Conservation (phyloP, 140 eudicot species). For the Cichorium intybus region DNA sequence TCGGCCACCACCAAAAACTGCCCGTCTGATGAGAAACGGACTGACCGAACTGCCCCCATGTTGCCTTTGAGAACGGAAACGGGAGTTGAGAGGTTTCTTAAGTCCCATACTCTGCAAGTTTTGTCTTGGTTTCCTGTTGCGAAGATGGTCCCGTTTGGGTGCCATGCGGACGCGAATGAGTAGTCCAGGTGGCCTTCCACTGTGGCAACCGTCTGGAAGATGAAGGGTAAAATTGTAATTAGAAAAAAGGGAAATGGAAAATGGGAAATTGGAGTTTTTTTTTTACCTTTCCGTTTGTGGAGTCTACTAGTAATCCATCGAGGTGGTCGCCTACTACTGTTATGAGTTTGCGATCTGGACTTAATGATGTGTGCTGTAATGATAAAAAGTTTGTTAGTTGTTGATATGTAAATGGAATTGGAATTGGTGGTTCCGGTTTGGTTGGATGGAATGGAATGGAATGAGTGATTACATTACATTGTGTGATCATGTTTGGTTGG, state of each 20-base stretch:
- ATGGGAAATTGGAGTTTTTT: too few species aligned
- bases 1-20: constrained; percentile 72
- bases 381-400: neutral
- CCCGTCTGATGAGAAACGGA: constrained; percentile 80
- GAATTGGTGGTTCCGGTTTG: too few species aligned
- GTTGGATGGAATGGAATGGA: too few species aligned
- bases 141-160: constrained; percentile 61
- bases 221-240: neutral
- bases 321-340: constrained; percentile 76
- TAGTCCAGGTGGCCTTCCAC: constrained; percentile 80
- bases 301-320: constrained; percentile 79
- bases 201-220: constrained; percentile 55
- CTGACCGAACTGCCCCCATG: constrained; percentile 72
- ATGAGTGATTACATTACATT: too few species aligned
- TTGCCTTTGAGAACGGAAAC: constrained; percentile 63
- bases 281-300: constrained; percentile 69
- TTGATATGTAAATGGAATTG: too few species aligned
- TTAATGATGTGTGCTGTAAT: constrained; percentile 85
- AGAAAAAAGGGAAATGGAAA: too few species aligned
- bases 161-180: constrained; percentile 93
- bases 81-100: constrained; percentile 51
- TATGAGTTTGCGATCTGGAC: constrained; percentile 76
- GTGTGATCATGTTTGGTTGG: too few species aligned
- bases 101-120: constrained; percentile 78
- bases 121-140: constrained; percentile 90